Conservation (phyloP, 2,329 filamentous ascomycete genomes). For the Paecilomyces formosus region DNA sequence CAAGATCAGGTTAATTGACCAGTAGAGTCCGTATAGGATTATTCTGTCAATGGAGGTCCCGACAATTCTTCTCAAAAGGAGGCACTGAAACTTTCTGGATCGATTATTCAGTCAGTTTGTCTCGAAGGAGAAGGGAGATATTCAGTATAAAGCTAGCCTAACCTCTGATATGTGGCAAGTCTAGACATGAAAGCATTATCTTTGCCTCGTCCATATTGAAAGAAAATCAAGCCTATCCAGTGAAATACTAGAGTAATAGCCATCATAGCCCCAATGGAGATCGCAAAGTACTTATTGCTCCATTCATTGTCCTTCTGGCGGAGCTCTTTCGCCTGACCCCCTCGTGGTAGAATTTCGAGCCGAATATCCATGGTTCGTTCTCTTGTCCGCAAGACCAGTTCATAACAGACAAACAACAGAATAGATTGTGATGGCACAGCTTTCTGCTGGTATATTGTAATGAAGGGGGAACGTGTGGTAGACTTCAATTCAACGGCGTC, state of each 20-base stretch:
- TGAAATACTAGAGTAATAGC: slow-evolving; percentile 5
- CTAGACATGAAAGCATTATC: not conserved
- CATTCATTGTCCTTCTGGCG: slow-evolving; percentile 8
- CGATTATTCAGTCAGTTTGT: not conserved
- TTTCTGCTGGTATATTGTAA: no score
- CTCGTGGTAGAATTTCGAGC: not conserved
- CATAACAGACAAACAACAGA: not conserved
- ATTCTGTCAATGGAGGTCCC: not conserved
- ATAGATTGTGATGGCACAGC: not conserved
- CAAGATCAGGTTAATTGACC: not conserved
- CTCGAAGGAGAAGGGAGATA: not conserved
- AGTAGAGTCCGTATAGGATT: not conserved
- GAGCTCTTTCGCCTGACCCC: not conserved
- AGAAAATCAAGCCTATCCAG: slow-evolving; percentile 4
- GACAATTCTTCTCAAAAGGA: not conserved
- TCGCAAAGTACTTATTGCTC: slow-evolving; percentile 10
- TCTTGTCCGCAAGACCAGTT: not conserved
- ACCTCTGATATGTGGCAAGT: not conserved
- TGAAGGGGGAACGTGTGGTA: no score
- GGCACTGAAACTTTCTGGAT: not conserved
- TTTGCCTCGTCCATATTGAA: not conserved
- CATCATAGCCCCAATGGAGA: slow-evolving; percentile 9
- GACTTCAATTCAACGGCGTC: not conserved
- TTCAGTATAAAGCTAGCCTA: not conserved
- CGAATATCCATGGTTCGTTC: not conserved